A percentile compares a stretch with the other conserved stretches of the same genome.
Evolutionary conservation across 75 land plant genomes (phyloP).

Genomic region (Picea glauca): DNA sequence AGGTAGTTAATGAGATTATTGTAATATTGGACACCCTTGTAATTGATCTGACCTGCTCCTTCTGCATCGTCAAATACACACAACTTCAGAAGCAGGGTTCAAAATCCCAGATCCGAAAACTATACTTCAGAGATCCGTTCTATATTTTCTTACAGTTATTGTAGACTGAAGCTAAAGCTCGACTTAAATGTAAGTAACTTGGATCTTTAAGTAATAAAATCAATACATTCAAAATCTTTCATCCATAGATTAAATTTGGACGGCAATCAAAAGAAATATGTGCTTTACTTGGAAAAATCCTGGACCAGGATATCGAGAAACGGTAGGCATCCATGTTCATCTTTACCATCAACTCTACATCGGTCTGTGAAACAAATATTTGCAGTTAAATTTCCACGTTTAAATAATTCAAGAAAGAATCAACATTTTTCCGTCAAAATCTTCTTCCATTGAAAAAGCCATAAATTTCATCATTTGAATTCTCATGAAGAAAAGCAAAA

Average conservation of each 20-base stretch:
- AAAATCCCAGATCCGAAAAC: neutral
- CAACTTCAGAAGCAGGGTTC: neutral
- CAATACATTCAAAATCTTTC: neutral
- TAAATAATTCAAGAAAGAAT: neutral
- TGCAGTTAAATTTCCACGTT: neutral
- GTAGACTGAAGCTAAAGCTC: too few species aligned
- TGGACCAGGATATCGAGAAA: constrained; percentile 44
- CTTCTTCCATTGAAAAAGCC: too few species aligned
- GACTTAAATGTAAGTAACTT: neutral
- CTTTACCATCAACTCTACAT: constrained; percentile 30
- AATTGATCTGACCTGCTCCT: constrained; percentile 26
- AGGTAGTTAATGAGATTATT: constrained; percentile 34
- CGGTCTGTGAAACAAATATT: constrained; percentile 24
- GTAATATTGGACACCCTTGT: constrained; percentile 34
- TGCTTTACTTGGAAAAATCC: constrained; percentile 35
- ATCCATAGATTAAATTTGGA: neutral
- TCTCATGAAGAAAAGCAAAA: too few species aligned
- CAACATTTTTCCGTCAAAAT: neutral
- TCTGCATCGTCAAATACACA: constrained; percentile 16
- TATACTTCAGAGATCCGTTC: neutral
- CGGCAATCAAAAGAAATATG: neutral
- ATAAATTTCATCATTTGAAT: too few species aligned
- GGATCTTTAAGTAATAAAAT: neutral
- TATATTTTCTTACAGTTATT: neutral
- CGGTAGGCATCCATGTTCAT: constrained; percentile 41